Evolutionary conservation across 768 basidiomycete species (phyloP), one percentile per base, ranked within the genome.

Genomic region (Boletus subcaerulescens): DNA sequence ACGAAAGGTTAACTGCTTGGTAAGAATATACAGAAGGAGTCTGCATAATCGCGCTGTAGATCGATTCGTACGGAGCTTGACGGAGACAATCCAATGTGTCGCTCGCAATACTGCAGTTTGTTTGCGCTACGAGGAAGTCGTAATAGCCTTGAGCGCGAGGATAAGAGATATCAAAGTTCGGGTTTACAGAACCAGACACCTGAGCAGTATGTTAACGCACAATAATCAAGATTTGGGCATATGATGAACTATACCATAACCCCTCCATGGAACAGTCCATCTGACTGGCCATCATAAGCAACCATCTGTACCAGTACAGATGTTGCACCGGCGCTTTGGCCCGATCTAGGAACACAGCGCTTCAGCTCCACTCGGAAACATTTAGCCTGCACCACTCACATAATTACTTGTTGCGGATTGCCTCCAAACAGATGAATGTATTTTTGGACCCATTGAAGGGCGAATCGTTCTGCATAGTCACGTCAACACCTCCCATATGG

Each of bases 191-290:
- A 41, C 64, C 62, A 24, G 62, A 61, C 43, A 56, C 48, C 63
- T 60, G 50, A n/a, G 10, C 0, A 26, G 38, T 7, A 17, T 10
- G 26, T 56, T 3, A 49, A n/a, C 29, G 17, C 1, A 39, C 38
- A 9, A 10, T 36, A 17, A 36, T 36, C 35, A 17, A 5, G 0
- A 9, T 20, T 22, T 4, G 26, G 6, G 8, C 38, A 18, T 15
- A 0, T 15, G 10, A 8, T 5, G 14, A 36, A 31, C 5, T 29
- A 17, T 48, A 64, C 61, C 63, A 65, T 60, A 33, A 63, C 32
- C n/a, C 43, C 63, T 8, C 60, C 62, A 4, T 32, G 53, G 46
- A 66, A 66, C 10, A 65, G 33, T 13, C 61, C 64, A 8, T 61
- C 24, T 2, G 48, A 22, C 18, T 60, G 31, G 5, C 61, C 59